Conservation (phyloP, 108 stramenopile species). For the Fragilaria crotonensis region DNA sequence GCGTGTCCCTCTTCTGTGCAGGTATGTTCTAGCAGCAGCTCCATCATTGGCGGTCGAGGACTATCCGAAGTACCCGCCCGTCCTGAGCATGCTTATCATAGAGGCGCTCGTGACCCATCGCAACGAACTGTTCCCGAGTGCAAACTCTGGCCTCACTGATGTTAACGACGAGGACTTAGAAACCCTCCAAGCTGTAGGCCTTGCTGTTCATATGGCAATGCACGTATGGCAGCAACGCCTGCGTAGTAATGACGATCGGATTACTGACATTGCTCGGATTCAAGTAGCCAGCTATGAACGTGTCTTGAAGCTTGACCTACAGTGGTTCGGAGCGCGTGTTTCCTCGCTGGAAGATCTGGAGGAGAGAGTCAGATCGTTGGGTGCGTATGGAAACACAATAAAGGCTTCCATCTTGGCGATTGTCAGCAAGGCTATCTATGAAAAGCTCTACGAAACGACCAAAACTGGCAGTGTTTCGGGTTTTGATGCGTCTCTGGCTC, state of each 20-base stretch:
- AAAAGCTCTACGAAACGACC: background rate
- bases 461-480: background rate
- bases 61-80: constrained; percentile 53
- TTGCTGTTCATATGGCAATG: constrained; percentile 26
- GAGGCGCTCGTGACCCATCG: constrained; percentile 45
- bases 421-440: background rate
- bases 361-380: background rate
- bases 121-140: background rate
- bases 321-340: constrained; percentile 8
- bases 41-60: constrained; percentile 41
- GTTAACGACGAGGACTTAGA: background rate
- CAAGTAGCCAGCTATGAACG: constrained; percentile 43
- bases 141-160: background rate
- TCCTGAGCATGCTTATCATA: constrained; percentile 61
- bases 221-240: constrained; percentile 38
- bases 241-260: constrained; percentile 43
- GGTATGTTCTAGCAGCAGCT: constrained; percentile 48
- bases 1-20: constrained; percentile 35
- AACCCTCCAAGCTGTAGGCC: constrained; percentile 15
- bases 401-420: background rate
- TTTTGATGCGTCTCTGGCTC: background rate
- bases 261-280: constrained; percentile 44
- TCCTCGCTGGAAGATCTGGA: background rate
- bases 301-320: constrained; percentile 3
- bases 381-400: background rate